Evolutionary conservation across 257 asterid genomes (phyloP), one percentile per base, ranked within the genome.

Genomic region (Salvia rosmarinus): DNA sequence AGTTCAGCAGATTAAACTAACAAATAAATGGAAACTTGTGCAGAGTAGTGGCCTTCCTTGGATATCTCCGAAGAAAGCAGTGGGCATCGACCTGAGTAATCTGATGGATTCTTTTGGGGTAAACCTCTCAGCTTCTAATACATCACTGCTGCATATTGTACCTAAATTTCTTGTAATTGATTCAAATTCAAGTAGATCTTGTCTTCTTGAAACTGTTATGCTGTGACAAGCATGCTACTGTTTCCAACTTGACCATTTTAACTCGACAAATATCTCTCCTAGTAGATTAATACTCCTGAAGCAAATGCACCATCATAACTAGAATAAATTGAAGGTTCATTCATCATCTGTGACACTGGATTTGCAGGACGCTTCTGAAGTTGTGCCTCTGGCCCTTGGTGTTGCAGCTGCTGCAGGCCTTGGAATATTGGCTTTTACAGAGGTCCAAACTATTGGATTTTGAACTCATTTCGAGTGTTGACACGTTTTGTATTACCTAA

Each of bases 21-120:
- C 73, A 63, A 30, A 47, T 54, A 17, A 39, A 49, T 67, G 62
- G 46, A 47, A 76, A 69, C 63, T 54, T 68, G 56, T 83, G 86
- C 98, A 95, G 99, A 95, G 70, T 75, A 95, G 97, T 75, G 85
- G 85, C 75, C 98, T 89, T 78, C 99, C 99, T 49, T 95, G 99
- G 99, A 74, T 64, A 77, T 68, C 63, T 71, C 97, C 94, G 3
- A 91, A 80, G 79, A 91, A 85, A 75, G 72, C 82, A 30, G 78
- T 82, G 17, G 79, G 83, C 75, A 50, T 85, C 50, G 76, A 82
- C 79, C 67, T 85, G 66, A 75, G 85, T 58, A 47, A 13, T 63
- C 67, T 82, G 32, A 75, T 85, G 0, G 81, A 77, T 52, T 66
- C 80, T 12, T 43, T 81, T 17, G 85, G 82, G 73, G 85, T 71